Base-by-base conservation (phyloP, 495 filamentous ascomycete species). In the Xylaria nigripes region DNA sequence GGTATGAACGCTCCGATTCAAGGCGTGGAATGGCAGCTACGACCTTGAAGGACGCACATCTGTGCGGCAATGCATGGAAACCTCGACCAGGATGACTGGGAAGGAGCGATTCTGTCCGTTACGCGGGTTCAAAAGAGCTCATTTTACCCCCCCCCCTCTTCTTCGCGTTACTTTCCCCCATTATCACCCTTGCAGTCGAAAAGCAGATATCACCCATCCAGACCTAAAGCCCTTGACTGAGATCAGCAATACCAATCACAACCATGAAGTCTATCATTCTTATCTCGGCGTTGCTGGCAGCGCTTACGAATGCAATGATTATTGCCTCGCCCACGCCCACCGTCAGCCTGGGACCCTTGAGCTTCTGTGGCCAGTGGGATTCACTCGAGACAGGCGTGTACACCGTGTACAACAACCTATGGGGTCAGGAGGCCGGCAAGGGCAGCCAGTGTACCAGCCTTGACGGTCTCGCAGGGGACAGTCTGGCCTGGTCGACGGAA, bases 371-470 rank as follows among this genome's bases (percentile, higher is more conserved):
- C 6, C 76, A 79, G 52, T 81, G 70, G 66, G 73, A 68, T 41
- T 67, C 71, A 8, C 57, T 61, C 40, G 65, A 59, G 5, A 70
- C 70, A 1, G 76, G 76, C 16, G 68, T 63, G 45, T 82, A 75
- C 60, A 81, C 48, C 48, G 50, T 83, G 45, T 76, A 76, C 63
- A 76, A 80, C 64, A 72, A 83, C 61, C 68, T 80, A 42, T 82
- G 79, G 78, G 79, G 79, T 24, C 38, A 62, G 46, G 57, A 56
- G 36, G 68, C 76, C 40, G 70, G 66, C 29, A 67, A 70, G 23
- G 83, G 82, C 29, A 72, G 59, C 13, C 81, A 85, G 66, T 85
- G 82, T 72, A 77, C 79, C 9, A 72, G 69, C 1, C 63, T 83
- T 23, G 73, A 78, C 60, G 72, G 72, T 10, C 57, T 72, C 34